Percentiles rank a stretch among this genome's conserved stretches.
phyloP scores from a whole-genome alignment of 441 rosid species.

The Manihot esculenta region DNA sequence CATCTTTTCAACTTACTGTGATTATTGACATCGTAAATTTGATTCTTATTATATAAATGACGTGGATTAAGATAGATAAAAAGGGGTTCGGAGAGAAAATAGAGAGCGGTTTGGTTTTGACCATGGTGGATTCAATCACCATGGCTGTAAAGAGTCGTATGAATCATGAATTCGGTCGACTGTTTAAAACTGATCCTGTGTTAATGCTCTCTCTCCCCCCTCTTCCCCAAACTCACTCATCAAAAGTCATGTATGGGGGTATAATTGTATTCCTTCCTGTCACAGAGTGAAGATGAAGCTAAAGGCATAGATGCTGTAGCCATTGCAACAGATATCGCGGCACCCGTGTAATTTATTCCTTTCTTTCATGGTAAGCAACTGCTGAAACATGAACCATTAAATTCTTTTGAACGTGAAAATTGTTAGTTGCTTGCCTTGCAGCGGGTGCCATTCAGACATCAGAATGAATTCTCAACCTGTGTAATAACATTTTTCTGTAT shows the following conservation, averaged over 20 bases:
- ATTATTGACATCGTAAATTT: neutral
- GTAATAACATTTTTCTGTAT: neutral
- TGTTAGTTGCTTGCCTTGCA: neutral
- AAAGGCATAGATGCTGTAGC: conserved; percentile 21
- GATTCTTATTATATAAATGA: neutral
- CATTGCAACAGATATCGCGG: conserved; percentile 15
- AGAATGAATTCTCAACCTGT: conserved; percentile 8
- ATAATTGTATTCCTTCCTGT: neutral
- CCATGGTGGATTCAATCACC: neutral
- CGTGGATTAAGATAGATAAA: neutral
- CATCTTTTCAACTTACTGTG: too few relatives aligned
- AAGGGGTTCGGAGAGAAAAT: neutral
- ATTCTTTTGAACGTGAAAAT: too few relatives aligned
- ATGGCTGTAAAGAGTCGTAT: neutral
- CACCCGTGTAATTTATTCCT: conserved; percentile 27
- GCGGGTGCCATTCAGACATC: neutral
- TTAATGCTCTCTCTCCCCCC: too few relatives aligned
- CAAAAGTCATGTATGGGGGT: neutral
- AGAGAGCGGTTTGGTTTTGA: neutral
- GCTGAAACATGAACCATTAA: conserved; percentile 13
- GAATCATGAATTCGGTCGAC: neutral
- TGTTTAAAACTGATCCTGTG: too few relatives aligned
- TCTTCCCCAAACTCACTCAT: too few relatives aligned
- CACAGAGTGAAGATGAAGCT: conserved; percentile 32
- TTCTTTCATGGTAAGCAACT: too few relatives aligned